Evolutionary conservation across 192 early-diverging fungal genomes (phyloP).

Genomic region (Irineochytrium annulatum): DNA sequence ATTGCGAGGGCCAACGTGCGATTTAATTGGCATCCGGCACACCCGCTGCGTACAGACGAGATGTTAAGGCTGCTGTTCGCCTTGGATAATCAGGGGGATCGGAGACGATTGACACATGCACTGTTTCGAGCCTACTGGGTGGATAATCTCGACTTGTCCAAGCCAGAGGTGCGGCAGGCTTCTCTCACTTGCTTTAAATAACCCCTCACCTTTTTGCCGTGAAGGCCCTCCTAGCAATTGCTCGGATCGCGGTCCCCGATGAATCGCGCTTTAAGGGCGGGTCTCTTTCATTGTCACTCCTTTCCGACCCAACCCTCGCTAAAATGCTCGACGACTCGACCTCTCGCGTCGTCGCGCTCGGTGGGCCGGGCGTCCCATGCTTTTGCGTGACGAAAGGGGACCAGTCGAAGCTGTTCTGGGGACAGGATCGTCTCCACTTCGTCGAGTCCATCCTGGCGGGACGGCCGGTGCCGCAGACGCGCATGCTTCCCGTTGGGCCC

Average conservation of each 20-base stretch:
- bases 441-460: slow-evolving; percentile 10
- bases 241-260: too few species aligned
- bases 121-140: slow-evolving; percentile 25
- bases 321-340: neutral
- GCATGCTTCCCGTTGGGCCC: neutral
- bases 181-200: too few species aligned
- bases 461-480: slow-evolving; percentile 1
- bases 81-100: slow-evolving; percentile 1
- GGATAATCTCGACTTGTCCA: slow-evolving; percentile 9
- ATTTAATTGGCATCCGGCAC: slow-evolving; percentile 9
- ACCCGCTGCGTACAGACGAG: slow-evolving; percentile 22
- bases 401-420: slow-evolving; percentile 21
- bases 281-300: too few species aligned
- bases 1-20: neutral
- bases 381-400: slow-evolving; percentile 12
- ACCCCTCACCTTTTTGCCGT: too few species aligned
- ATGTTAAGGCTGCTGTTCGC: slow-evolving; percentile 12
- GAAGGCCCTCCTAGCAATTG: neutral
- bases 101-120: slow-evolving; percentile 9
- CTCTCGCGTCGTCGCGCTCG: slow-evolving; percentile 12
- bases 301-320: neutral
- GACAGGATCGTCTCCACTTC: slow-evolving; percentile 30
- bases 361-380: slow-evolving; percentile 25
- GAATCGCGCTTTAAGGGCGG: neutral
- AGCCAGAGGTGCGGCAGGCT: slow-evolving; percentile 9